phyloP scores from a whole-genome alignment of 257 asterid genomes.

The Solanum tarapatanum region DNA sequence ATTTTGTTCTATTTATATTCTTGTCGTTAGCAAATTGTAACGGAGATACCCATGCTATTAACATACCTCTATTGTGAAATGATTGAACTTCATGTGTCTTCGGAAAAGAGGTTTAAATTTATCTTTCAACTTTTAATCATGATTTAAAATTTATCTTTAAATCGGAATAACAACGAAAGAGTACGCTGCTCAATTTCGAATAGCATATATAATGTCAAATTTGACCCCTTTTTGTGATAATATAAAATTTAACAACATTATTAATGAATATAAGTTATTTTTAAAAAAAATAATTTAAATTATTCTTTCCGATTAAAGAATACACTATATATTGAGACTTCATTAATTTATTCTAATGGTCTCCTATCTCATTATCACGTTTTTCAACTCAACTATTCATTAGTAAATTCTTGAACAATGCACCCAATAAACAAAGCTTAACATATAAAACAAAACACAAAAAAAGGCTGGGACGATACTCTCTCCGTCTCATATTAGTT shows the following conservation, averaged over 20 bases:
- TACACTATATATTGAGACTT: neutral
- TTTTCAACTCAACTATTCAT: neutral
- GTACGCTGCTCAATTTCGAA: fast-evolving
- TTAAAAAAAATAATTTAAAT: too few species aligned
- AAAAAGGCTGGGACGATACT: neutral
- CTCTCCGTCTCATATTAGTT: too few species aligned
- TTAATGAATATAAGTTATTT: too few species aligned
- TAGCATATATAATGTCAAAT: neutral
- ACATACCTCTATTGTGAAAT: neutral
- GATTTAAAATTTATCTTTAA: too few species aligned
- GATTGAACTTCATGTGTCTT: neutral
- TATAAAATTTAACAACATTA: neutral
- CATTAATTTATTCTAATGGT: neutral
- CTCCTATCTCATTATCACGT: neutral
- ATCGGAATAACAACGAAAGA: neutral
- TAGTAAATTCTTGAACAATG: neutral
- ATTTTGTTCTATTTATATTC: neutral
- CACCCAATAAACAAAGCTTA: neutral
- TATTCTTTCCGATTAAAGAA: neutral
- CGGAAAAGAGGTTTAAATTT: neutral
- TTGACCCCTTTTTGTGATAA: neutral
- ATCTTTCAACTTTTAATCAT: neutral
- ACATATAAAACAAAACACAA: neutral
- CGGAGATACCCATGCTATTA: neutral
- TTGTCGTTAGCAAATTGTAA: neutral